These are phyloP conservation scores for Neurospora africana DNA, from an alignment of 495 filamentous ascomycete species.

Conservation along the genomic window DNA sequence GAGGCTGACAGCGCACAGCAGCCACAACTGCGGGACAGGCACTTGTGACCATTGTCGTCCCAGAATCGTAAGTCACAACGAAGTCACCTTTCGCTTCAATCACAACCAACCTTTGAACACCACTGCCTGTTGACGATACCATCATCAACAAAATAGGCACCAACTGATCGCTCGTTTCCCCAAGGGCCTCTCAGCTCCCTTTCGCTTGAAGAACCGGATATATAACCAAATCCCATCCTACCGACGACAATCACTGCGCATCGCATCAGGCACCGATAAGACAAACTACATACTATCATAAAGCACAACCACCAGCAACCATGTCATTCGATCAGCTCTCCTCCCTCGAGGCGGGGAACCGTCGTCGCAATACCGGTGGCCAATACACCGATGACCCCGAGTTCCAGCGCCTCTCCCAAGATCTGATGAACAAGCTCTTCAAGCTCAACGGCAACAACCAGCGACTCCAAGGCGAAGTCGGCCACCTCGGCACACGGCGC, in stretches of 20 bases:
- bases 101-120: not conserved
- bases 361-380: conserved; percentile 19
- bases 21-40: not conserved
- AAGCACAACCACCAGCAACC: not conserved
- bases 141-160: not conserved
- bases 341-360: conserved; percentile 58
- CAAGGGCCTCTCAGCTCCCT: not conserved
- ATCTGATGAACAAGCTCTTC: conserved; percentile 77
- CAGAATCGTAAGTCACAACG: not conserved
- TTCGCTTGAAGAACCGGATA: not conserved
- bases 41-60: not conserved
- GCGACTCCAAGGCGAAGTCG: conserved; percentile 67
- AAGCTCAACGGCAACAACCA: conserved; percentile 77
- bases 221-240: not conserved
- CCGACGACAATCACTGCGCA: not conserved
- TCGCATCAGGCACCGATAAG: not conserved
- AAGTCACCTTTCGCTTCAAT: not conserved
- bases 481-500: conserved; percentile 73
- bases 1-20: not conserved
- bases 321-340: conserved; percentile 92
- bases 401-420: conserved; percentile 70
- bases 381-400: conserved; percentile 90
- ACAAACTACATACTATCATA: not conserved
- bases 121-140: not conserved
- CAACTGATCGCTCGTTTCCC: not conserved